A percentile compares a stretch with the other conserved stretches of the same genome.
These are phyloP conservation scores for Ceriops decandra DNA, from an alignment of 345 rosid species.

Conservation along the genomic window DNA sequence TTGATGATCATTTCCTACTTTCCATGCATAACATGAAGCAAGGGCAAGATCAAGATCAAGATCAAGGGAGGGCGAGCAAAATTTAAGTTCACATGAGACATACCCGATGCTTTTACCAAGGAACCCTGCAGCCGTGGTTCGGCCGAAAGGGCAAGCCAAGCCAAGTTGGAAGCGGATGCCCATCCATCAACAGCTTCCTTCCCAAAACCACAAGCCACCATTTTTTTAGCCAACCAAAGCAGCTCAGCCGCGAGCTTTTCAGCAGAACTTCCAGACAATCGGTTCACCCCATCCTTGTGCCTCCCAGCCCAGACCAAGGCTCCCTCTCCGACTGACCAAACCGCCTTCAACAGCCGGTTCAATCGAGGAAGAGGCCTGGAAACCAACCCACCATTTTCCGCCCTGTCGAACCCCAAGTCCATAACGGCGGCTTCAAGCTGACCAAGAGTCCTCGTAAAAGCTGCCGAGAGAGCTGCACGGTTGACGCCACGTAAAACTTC, in stretches of 20 bases:
- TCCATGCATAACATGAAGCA: too few relatives aligned
- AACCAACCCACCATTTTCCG: slow-evolving; percentile 14
- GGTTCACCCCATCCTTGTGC: slow-evolving; percentile 34
- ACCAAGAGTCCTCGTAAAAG: slow-evolving; percentile 57
- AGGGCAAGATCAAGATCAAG: too few relatives aligned
- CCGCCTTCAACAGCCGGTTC: slow-evolving; percentile 43
- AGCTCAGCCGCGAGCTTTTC: slow-evolving; percentile 86
- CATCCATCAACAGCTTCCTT: slow-evolving; percentile 74
- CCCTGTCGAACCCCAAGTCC: slow-evolving; percentile 32
- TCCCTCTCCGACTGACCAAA: slow-evolving; percentile 40
- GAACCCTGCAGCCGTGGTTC: slow-evolving; percentile 74
- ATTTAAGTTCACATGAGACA: too few relatives aligned
- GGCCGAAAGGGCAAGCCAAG: slow-evolving; percentile 61
- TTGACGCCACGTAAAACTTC: slow-evolving; percentile 52
- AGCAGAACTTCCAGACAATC: slow-evolving; percentile 19
- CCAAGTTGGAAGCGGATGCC: slow-evolving; percentile 79
- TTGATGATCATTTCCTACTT: too few relatives aligned
- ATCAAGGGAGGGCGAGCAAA: too few relatives aligned
- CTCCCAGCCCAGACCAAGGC: slow-evolving; percentile 25
- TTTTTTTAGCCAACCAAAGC: slow-evolving; percentile 74
- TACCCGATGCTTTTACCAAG: slow-evolving; percentile 72
- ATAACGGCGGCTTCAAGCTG: slow-evolving; percentile 52
- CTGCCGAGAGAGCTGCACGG: slow-evolving; percentile 49
- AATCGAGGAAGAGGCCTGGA: slow-evolving; percentile 29
- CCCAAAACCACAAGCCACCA: slow-evolving; percentile 58